Evolutionary conservation across 2,329 filamentous ascomycete genomes (phyloP).

Genomic region (Lasiodiplodia citricola): DNA sequence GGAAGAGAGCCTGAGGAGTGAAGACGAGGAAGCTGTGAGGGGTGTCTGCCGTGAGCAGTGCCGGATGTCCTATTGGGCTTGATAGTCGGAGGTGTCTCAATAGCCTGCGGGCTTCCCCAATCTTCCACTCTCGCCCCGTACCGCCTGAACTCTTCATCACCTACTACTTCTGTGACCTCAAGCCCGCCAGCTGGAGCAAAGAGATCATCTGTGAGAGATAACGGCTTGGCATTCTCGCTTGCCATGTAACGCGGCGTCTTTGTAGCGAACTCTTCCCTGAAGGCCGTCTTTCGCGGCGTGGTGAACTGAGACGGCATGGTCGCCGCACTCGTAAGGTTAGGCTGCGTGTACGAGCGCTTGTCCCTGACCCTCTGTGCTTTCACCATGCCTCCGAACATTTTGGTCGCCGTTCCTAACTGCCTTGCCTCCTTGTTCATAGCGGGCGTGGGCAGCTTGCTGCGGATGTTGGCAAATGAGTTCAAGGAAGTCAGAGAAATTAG

Average conservation of each 20-base stretch:
- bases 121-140: background rate
- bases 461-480: background rate
- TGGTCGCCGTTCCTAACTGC: background rate
- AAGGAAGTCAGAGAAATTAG: background rate
- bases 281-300: conserved; percentile 14
- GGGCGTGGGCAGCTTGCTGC: conserved; percentile 6
- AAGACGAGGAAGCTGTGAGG: background rate
- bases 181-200: background rate
- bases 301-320: background rate
- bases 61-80: background rate
- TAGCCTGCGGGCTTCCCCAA: background rate
- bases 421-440: background rate
- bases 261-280: conserved; percentile 18
- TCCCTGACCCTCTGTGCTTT: background rate
- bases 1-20: background rate
- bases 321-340: conserved; percentile 9
- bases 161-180: background rate
- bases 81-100: background rate
- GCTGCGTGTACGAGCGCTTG: conserved; percentile 20
- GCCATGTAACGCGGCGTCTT: conserved; percentile 7
- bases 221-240: conserved; percentile 7
- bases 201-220: background rate
- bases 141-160: background rate
- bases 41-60: background rate
- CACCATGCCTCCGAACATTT: conserved; percentile 10